Percentiles rank a stretch among this genome's conserved stretches.
Conservation (phyloP, 208 protist species). For the Acanthamoeba royreba region DNA sequence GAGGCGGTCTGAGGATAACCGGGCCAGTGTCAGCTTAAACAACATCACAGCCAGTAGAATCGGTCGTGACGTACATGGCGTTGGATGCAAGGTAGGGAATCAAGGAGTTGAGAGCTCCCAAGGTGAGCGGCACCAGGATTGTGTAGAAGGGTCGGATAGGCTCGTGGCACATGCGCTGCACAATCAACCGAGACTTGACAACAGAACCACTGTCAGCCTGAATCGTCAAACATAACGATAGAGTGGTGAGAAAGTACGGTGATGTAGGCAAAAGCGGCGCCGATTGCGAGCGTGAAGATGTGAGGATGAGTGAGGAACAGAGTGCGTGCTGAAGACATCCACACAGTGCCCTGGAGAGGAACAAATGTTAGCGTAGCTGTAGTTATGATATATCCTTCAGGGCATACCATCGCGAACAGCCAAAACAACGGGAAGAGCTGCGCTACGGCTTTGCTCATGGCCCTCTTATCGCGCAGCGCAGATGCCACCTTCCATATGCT, state of each 20-base stretch:
- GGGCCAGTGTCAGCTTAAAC: no score
- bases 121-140: background rate
- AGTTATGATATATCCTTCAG: background rate
- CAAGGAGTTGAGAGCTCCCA: background rate
- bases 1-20: no score
- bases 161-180: slow-evolving; percentile 5
- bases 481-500: background rate
- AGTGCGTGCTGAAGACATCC: background rate
- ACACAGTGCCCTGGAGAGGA: background rate
- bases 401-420: background rate
- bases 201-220: background rate
- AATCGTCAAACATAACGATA: background rate
- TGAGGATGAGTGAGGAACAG: background rate
- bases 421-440: background rate
- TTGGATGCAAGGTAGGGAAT: background rate
- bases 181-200: background rate
- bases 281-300: background rate
- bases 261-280: slow-evolving; percentile 12
- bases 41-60: no score
- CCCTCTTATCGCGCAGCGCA: background rate
- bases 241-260: background rate
- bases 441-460: background rate
- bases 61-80: background rate
- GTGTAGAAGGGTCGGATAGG: background rate
- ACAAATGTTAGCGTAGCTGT: background rate